Conservation (phyloP, 768 basidiomycete species). For the Rhodotorula taiwanensis region DNA sequence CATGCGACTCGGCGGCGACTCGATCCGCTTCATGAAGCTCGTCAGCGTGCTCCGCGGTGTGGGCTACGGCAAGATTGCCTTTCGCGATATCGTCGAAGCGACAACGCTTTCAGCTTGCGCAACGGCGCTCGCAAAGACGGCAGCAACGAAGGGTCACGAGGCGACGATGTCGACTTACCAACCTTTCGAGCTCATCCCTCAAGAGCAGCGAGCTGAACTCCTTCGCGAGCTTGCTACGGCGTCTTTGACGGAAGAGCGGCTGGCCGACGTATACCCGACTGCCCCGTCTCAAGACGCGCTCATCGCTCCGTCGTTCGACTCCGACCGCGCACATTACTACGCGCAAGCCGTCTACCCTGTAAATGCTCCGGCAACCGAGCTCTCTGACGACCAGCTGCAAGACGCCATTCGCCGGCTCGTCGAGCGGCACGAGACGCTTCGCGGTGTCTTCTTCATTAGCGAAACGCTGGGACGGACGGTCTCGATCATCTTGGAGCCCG, state of each 20-base stretch:
- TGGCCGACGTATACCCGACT: constrained; percentile 30
- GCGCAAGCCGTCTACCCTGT: constrained; percentile 32
- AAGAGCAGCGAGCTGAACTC: background rate
- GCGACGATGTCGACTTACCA: background rate
- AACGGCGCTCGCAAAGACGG: background rate
- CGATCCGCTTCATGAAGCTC: constrained; percentile 34
- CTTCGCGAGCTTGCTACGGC: constrained; percentile 11
- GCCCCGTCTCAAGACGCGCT: constrained; percentile 33
- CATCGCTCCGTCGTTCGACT: constrained; percentile 30
- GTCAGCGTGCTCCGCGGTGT: constrained; percentile 1
- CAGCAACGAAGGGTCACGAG: background rate
- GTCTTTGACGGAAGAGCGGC: background rate
- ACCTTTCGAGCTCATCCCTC: constrained; percentile 18
- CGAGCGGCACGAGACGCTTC: constrained; percentile 18
- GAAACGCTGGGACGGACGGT: constrained; percentile 1
- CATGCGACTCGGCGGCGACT: constrained; percentile 32
- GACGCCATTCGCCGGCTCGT: constrained; percentile 6
- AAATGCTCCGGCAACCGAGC: background rate
- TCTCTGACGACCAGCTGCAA: constrained; percentile 13
- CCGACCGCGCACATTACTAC: constrained; percentile 27
- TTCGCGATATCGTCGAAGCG: constrained; percentile 22
- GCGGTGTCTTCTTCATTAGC: constrained; percentile 25
- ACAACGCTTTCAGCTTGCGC: constrained; percentile 21
- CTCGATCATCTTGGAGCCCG: constrained; percentile 6
- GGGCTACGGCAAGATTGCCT: constrained; percentile 5